Conservation (phyloP, 768 basidiomycete species). For the Paxillus involutus region DNA sequence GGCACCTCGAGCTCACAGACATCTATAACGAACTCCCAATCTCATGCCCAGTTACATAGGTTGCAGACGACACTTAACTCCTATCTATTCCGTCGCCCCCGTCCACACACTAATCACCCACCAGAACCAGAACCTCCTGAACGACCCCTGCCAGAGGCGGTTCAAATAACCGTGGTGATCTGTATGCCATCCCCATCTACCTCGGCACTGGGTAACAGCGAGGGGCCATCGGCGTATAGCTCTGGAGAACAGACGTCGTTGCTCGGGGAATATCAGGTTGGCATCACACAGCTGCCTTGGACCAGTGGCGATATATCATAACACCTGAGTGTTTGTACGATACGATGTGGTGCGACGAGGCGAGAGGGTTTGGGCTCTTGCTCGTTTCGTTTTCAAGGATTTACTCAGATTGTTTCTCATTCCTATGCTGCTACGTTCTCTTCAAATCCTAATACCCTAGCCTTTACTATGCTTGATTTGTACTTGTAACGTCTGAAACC, state of each 20-base stretch:
- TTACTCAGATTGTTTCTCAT: too few relatives aligned
- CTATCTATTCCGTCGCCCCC: constrained; percentile 4
- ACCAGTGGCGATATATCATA: constrained; percentile 11
- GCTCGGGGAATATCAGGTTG: constrained; percentile 44
- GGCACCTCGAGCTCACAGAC: not conserved
- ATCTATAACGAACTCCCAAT: not conserved
- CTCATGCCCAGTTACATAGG: not conserved
- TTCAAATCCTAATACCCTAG: too few relatives aligned
- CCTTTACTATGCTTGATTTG: too few relatives aligned
- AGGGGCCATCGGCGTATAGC: not conserved
- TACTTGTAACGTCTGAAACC: too few relatives aligned
- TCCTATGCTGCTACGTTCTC: too few relatives aligned
- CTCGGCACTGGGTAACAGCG: not conserved
- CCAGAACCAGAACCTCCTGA: constrained; percentile 11
- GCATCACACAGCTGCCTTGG: constrained; percentile 41
- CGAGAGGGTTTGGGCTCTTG: too few relatives aligned
- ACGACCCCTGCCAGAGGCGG: constrained; percentile 17
- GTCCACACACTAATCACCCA: not conserved
- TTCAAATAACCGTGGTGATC: constrained; percentile 47
- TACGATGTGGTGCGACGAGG: too few relatives aligned
- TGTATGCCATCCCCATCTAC: constrained; percentile 40
- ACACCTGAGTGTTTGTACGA: not conserved
- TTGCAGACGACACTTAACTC: constrained; percentile 5
- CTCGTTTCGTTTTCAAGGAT: too few relatives aligned
- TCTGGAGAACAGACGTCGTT: constrained; percentile 8